These are phyloP conservation scores for Polyporus tsugae DNA, from an alignment of 1,284 basidiomycete genomes.

Conservation along the genomic window DNA sequence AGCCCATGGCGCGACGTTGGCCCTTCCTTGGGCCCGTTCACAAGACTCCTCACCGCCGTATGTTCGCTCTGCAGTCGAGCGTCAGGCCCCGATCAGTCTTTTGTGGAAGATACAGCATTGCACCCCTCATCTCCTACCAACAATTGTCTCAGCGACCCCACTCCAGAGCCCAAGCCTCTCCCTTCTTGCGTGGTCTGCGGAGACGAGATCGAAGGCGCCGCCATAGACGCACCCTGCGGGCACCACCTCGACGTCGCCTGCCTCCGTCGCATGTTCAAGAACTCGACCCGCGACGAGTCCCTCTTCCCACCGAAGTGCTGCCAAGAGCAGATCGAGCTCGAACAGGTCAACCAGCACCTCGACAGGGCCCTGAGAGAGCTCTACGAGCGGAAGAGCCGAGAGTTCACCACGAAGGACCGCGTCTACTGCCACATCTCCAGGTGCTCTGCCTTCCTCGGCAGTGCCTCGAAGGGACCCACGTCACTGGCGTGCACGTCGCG, in stretches of 20 bases:
- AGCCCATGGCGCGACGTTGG: neutral
- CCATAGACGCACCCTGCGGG: constrained; percentile 25
- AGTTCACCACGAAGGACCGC: constrained; percentile 28
- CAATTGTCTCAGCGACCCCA: neutral
- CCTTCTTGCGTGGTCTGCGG: constrained; percentile 27
- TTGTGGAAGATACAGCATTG: neutral
- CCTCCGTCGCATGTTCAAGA: constrained; percentile 31
- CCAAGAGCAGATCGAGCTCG: constrained; percentile 22
- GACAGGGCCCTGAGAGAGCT: neutral
- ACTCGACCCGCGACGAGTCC: constrained; percentile 31
- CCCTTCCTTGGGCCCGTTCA: neutral
- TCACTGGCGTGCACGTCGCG: neutral
- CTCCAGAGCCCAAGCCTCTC: neutral
- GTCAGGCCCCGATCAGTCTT: neutral
- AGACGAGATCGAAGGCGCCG: constrained; percentile 20
- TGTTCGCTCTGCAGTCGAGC: neutral
- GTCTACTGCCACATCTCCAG: constrained; percentile 31
- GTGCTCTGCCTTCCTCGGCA: constrained; percentile 31
- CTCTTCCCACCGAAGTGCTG: constrained; percentile 36
- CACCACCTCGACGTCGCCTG: constrained; percentile 32
- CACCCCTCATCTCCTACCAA: neutral
- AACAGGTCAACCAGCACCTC: constrained; percentile 21
- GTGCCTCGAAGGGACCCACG: constrained; percentile 2
- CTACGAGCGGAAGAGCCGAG: constrained; percentile 19
- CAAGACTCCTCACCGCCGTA: neutral